Evolutionary conservation across 306 rosid species (phyloP).

Genomic region (Sesbania bispinosa): DNA sequence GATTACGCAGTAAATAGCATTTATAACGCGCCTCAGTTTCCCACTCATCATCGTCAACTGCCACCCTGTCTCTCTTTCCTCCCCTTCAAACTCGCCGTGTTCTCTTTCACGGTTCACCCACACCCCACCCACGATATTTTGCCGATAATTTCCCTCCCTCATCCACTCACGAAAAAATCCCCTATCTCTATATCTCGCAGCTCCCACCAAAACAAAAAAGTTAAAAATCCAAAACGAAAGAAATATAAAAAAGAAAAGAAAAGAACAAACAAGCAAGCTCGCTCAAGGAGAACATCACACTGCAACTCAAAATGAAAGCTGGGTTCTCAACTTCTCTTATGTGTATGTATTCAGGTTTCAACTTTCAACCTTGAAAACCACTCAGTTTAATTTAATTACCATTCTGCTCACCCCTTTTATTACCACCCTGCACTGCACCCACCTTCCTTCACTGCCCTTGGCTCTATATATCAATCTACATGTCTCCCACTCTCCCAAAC

Average conservation of each 20-base stretch:
- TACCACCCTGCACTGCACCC: not conserved
- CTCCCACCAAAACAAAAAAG: not conserved
- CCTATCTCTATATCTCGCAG: not conserved
- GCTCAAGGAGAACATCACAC: not conserved
- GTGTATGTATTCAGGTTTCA: not conserved
- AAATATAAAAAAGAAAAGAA: not conserved
- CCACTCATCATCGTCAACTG: conserved; percentile 27
- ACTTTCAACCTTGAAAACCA: not conserved
- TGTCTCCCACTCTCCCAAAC: conserved; percentile 11
- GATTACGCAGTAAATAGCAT: conserved; percentile 33
- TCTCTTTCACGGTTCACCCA: not conserved
- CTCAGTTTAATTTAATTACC: conserved; percentile 21
- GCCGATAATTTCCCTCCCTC: not conserved
- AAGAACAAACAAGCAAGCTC: not conserved
- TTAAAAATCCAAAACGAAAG: not conserved
- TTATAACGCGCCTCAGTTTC: conserved; percentile 18
- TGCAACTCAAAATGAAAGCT: not conserved
- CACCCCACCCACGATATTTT: conserved; percentile 24
- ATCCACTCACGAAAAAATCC: not conserved
- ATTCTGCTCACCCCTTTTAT: conserved; percentile 29
- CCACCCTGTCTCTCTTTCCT: conserved; percentile 30
- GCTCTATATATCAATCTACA: not conserved
- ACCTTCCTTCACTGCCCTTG: conserved; percentile 7
- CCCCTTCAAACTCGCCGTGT: not conserved
- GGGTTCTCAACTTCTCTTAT: not conserved